phyloP scores from a whole-genome alignment of 495 filamentous ascomycete species.

The Trichoderma reesei region DNA sequence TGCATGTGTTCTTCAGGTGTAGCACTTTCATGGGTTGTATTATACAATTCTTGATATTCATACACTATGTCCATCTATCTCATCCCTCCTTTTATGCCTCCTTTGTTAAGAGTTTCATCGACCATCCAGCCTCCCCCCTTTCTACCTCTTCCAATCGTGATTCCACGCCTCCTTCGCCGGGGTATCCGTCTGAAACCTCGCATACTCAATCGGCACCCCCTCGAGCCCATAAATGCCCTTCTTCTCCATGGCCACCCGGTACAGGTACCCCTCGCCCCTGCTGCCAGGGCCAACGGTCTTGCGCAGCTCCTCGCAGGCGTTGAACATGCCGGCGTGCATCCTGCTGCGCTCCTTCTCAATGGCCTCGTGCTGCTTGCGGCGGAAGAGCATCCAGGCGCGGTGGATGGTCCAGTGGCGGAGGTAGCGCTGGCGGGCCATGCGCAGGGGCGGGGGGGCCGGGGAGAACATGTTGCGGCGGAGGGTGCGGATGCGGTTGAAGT shows the following conservation, averaged over 20 bases:
- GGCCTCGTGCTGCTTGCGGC: constrained; percentile 48
- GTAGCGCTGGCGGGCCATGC: constrained; percentile 75
- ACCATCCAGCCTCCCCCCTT: neutral
- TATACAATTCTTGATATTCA: constrained; percentile 11
- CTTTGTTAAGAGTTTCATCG: neutral
- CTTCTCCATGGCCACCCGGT: constrained; percentile 78
- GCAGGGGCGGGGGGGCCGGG: constrained; percentile 56
- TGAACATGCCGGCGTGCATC: constrained; percentile 66
- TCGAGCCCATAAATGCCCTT: constrained; percentile 56
- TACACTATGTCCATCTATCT: constrained; percentile 12
- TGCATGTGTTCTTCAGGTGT: neutral
- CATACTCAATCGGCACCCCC: constrained; percentile 79
- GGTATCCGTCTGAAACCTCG: constrained; percentile 68
- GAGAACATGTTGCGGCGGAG: constrained; percentile 9
- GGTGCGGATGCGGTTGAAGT: constrained; percentile 1
- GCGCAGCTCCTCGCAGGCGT: constrained; percentile 73
- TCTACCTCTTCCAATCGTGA: constrained; percentile 50
- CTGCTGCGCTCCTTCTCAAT: constrained; percentile 56
- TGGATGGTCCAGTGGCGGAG: constrained; percentile 99
- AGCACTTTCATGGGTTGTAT: neutral
- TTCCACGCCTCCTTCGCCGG: constrained; percentile 69
- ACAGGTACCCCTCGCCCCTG: constrained; percentile 65
- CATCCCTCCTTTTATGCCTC: neutral
- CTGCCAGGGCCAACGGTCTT: constrained; percentile 48
- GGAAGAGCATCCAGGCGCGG: constrained; percentile 77